phyloP scores from a whole-genome alignment of 179 eudicot species.

The Camellia oleifera region DNA sequence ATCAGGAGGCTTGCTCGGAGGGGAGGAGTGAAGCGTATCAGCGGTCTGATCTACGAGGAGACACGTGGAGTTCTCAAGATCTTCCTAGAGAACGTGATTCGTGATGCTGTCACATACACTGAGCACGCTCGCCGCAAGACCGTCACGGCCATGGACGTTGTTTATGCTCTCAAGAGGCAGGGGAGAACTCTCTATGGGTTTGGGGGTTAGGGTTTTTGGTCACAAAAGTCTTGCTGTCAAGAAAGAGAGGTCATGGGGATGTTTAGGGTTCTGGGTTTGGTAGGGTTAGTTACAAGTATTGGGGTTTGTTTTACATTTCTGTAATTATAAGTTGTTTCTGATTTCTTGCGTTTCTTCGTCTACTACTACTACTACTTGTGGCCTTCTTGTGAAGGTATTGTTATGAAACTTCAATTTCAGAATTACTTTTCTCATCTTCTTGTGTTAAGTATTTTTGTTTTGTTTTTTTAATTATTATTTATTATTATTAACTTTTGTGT shows the following conservation, averaged over 20 bases:
- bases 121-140: slow-evolving; percentile 35
- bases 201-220: slow-evolving; percentile 18
- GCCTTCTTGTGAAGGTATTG: too few relatives aligned
- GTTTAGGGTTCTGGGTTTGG: neutral
- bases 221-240: slow-evolving; percentile 18
- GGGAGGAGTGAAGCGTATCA: slow-evolving; percentile 34
- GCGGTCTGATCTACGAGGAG: slow-evolving; percentile 32
- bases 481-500: too few relatives aligned
- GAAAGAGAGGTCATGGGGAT: neutral
- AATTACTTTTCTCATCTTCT: too few relatives aligned
- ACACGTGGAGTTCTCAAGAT: slow-evolving; percentile 29
- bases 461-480: too few relatives aligned
- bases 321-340: too few relatives aligned
- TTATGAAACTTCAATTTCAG: too few relatives aligned
- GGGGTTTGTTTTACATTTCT: neutral
- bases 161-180: slow-evolving; percentile 32
- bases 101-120: slow-evolving; percentile 29
- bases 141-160: slow-evolving; percentile 32
- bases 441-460: too few relatives aligned
- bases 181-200: slow-evolving; percentile 34
- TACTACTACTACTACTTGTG: too few relatives aligned
- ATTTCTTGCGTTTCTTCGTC: too few relatives aligned
- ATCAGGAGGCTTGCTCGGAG: slow-evolving; percentile 32
- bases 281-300: neutral
- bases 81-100: slow-evolving; percentile 21